Percentiles rank a stretch among this genome's conserved stretches.
These are phyloP conservation scores for Phyllosticta ampelicida DNA, from an alignment of 2,329 filamentous ascomycete genomes.

Conservation along the genomic window DNA sequence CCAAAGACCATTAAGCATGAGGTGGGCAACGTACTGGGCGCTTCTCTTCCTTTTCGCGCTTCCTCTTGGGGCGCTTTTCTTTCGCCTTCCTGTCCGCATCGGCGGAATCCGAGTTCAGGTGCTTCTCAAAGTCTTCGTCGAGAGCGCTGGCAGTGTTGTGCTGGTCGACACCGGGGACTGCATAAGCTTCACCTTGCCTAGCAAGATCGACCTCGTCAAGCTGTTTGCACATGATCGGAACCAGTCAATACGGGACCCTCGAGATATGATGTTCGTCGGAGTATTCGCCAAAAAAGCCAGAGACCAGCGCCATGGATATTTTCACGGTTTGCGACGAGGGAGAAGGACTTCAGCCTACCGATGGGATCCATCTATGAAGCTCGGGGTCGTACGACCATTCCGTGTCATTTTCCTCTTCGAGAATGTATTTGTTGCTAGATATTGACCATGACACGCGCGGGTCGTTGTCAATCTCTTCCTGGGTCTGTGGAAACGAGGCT, in stretches of 20 bases:
- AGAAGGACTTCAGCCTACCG: conserved; percentile 32
- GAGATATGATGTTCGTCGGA: conserved; percentile 5
- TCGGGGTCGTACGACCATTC: conserved; percentile 74
- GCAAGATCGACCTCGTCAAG: conserved; percentile 50
- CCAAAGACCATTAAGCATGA: conserved; percentile 14
- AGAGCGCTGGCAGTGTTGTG: background rate
- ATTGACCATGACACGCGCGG: conserved; percentile 18
- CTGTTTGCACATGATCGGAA: conserved; percentile 28
- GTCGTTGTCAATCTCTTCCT: conserved; percentile 15
- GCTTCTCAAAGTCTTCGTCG: background rate
- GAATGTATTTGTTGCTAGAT: conserved; percentile 19
- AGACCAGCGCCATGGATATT: conserved; percentile 17
- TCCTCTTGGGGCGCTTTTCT: background rate
- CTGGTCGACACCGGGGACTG: conserved; percentile 41
- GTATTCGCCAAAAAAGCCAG: conserved; percentile 12
- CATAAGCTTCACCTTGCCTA: conserved; percentile 52
- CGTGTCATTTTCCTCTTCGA: conserved; percentile 34
- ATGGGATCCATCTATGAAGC: conserved; percentile 64
- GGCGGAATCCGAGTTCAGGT: conserved; percentile 1
- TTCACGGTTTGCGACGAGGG: conserved; percentile 5
- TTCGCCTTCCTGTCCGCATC: background rate
- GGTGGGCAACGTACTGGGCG: conserved; percentile 20
- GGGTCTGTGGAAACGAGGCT: conserved; percentile 12
- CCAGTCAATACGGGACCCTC: conserved; percentile 18
- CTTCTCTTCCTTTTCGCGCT: conserved; percentile 1